phyloP scores from a whole-genome alignment of 768 basidiomycete species.

The Pleurotus ostreatus region DNA sequence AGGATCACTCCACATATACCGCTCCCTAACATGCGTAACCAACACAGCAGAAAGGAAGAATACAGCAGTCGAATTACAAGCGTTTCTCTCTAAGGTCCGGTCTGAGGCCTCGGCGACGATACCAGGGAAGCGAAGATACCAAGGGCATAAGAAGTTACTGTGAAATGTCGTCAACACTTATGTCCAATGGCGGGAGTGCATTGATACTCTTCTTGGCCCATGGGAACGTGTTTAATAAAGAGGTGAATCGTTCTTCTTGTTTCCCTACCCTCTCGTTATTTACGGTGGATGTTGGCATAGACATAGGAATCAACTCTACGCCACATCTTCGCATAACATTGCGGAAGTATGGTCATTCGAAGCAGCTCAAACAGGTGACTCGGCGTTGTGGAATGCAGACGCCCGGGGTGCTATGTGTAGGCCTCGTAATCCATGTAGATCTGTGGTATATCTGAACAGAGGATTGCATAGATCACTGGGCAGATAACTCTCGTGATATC shows the following conservation, averaged over 20 bases:
- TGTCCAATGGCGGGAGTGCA: constrained; percentile 38
- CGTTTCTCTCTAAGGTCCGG: constrained; percentile 24
- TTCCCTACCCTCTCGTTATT: neutral
- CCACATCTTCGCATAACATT: constrained; percentile 20
- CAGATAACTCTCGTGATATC: constrained; percentile 73
- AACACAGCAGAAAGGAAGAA: constrained; percentile 33
- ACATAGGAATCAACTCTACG: constrained; percentile 74
- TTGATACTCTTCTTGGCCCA: constrained; percentile 76
- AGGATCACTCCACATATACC: constrained; percentile 40
- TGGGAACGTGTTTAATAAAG: constrained; percentile 86
- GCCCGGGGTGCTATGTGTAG: constrained; percentile 56
- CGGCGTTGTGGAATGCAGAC: constrained; percentile 64
- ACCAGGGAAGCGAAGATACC: constrained; percentile 6
- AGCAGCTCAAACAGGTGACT: constrained; percentile 80
- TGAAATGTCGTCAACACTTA: constrained; percentile 78
- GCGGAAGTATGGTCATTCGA: constrained; percentile 86
- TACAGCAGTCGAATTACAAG: constrained; percentile 18
- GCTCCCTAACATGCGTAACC: constrained; percentile 22
- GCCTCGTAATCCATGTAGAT: constrained; percentile 17
- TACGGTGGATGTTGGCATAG: constrained; percentile 29
- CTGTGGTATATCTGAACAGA: neutral
- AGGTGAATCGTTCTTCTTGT: constrained; percentile 42
- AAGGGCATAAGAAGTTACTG: constrained; percentile 39
- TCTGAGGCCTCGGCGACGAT: constrained; percentile 20
- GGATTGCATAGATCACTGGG: constrained; percentile 63